phyloP scores from a whole-genome alignment of 139 green algal genomes.

The Micractinium conductrix region DNA sequence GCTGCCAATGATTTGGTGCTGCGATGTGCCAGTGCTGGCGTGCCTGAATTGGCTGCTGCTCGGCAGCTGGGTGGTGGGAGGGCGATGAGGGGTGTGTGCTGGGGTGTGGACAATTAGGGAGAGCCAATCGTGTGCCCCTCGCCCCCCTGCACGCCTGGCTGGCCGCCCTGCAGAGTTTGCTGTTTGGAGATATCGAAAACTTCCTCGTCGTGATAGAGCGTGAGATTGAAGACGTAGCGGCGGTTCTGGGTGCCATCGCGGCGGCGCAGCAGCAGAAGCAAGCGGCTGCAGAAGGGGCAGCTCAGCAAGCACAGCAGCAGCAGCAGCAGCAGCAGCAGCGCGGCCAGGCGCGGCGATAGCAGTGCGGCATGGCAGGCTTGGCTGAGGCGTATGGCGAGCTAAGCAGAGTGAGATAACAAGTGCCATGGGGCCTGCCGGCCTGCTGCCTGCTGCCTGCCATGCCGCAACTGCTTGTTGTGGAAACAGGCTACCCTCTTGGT shows the following conservation, averaged over 20 bases:
- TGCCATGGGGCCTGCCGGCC: not conserved
- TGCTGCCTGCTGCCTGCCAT: not conserved
- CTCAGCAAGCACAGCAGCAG: not conserved
- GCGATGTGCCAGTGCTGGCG: no score
- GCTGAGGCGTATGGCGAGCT: not conserved
- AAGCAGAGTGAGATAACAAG: not conserved
- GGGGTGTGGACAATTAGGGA: no score
- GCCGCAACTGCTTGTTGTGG: not conserved
- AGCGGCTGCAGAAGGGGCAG: not conserved
- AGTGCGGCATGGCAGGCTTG: no score
- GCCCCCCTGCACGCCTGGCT: no score
- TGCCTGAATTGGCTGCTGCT: no score
- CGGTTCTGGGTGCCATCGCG: not conserved
- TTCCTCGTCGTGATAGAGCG: slow-evolving; percentile 11
- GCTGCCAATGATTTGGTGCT: no score
- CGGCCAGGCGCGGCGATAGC: not conserved
- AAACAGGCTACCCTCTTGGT: not conserved
- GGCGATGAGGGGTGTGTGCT: no score
- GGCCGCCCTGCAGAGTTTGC: no score
- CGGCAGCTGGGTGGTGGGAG: no score
- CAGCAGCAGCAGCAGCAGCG: not conserved
- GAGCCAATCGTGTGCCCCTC: no score
- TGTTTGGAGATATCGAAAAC: slow-evolving; percentile 21
- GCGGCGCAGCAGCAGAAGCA: not conserved
- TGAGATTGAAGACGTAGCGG: not conserved